Base-by-base conservation (phyloP, 2,329 filamentous ascomycete species). In the Epichloe festucae region DNA sequence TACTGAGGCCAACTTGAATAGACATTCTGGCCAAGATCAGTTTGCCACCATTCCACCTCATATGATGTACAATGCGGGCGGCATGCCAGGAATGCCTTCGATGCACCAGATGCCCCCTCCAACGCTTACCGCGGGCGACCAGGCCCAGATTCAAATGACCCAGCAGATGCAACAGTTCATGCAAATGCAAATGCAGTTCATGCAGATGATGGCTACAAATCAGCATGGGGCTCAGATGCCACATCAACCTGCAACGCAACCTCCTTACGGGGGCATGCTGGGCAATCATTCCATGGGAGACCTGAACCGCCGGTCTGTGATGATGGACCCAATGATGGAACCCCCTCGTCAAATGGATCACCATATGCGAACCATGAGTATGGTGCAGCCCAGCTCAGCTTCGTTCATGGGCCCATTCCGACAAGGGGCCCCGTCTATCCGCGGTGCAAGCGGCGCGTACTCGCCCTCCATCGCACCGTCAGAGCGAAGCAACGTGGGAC, bases 151-250 rank as follows among this genome's bases (percentile, higher is more conserved):
- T 42, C 83, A 90, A 58, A 85, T 93, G 76, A 84, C 79, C 6
- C 84, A 89, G 62, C 85, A 90, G 62, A 90, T 91, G 87, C 78
- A 80, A 52, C 84, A 88, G 60, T 89, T 91, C 69, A 89, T 91
- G 85, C 85, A 89, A 63, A 89, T 93, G 84, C 89, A 95, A 65
- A 90, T 94, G 85, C 87, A 94, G 64, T 89, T 89, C 69, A 91
- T 94, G 85, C 85, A 90, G 61, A 85, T 89, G 80, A 86, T 88
- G 77, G 74, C 75, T 0, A 58, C 63, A 48, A 71, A 70, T 54
- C 64, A 64, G 51, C 62, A 56, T 34, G 58, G 55, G 12, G 55
- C 54, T 15, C 54, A 52, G 14, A 69, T 71, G 63, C 67, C 67
- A 27, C 58, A 58, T 27, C 57, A 55, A 39, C 57, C 56, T 36